A percentile compares a stretch with the other conserved stretches of the same genome.
These are phyloP conservation scores for Symbiodinium pilosum DNA, from an alignment of 73 alveolate genomes.

Conservation along the genomic window DNA sequence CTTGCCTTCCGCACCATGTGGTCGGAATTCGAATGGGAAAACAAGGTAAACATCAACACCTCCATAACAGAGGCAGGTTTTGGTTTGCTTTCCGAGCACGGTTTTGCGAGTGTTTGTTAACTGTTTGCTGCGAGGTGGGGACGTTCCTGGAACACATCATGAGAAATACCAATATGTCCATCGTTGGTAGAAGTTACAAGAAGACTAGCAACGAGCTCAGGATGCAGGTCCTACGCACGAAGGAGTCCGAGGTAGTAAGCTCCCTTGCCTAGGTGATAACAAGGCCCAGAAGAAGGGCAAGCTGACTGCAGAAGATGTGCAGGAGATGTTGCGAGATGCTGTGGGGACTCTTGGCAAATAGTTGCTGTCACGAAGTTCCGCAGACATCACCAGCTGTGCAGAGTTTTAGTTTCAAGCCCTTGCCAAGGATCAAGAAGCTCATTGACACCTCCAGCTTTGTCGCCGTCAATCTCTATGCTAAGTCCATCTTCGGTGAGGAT, in stretches of 20 bases:
- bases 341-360: constrained; percentile 51
- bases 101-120: background rate
- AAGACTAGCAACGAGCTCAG: constrained; percentile 49
- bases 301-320: constrained; percentile 94
- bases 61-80: constrained; percentile 95
- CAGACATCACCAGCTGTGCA: background rate
- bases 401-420: background rate
- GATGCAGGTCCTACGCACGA: no score
- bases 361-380: background rate
- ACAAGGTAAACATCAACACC: constrained; percentile 98
- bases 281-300: constrained; percentile 89
- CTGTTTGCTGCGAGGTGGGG: constrained; percentile 51
- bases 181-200: constrained; percentile 94
- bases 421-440: constrained; percentile 64
- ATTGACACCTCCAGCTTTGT: constrained; percentile 94
- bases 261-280: constrained; percentile 42
- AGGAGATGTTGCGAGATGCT: constrained; percentile 89
- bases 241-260: background rate
- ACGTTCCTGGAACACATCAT: constrained; percentile 92
- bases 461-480: constrained; percentile 97
- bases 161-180: constrained; percentile 95
- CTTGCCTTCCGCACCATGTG: constrained; percentile 98
- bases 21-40: constrained; percentile 99
- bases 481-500: constrained; percentile 97
- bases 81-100: background rate